Evolutionary conservation across 306 rosid species (phyloP).

Genomic region (Begonia peltatifolia): DNA sequence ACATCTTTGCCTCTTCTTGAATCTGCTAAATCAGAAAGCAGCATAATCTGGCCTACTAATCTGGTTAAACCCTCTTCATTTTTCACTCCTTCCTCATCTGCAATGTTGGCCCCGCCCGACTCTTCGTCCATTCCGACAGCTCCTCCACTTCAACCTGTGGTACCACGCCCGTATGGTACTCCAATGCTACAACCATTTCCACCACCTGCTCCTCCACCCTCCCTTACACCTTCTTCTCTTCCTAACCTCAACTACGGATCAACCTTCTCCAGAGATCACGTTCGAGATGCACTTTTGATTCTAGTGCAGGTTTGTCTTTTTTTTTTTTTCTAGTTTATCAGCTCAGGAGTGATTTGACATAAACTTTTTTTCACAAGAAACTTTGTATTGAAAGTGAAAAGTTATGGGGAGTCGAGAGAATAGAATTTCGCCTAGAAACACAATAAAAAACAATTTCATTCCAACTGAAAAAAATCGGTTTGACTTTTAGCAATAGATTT

Average conservation of each 20-base stretch:
- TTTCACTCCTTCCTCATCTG: conserved; percentile 28
- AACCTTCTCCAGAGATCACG: conserved; percentile 42
- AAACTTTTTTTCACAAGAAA: too few species aligned
- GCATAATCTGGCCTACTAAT: conserved; percentile 28
- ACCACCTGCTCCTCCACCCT: conserved; percentile 40
- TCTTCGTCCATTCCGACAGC: conserved; percentile 33
- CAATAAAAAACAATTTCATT: background rate
- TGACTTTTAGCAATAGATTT: too few species aligned
- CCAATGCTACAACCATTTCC: conserved; percentile 72
- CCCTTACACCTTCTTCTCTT: conserved; percentile 41
- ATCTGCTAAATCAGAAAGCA: conserved; percentile 26
- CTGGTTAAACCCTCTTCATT: conserved; percentile 66
- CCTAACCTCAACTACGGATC: conserved; percentile 16
- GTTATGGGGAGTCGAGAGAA: too few species aligned
- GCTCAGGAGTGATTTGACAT: too few species aligned
- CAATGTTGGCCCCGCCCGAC: conserved; percentile 17
- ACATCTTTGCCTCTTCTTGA: conserved; percentile 21
- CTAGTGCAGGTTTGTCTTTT: conserved; percentile 41
- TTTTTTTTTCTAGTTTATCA: too few species aligned
- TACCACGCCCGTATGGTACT: conserved; percentile 57
- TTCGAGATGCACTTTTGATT: conserved; percentile 53
- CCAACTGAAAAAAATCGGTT: background rate
- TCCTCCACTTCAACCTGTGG: conserved; percentile 29
- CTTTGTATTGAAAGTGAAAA: too few species aligned
- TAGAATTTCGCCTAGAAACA: too few species aligned